phyloP scores from a whole-genome alignment of 352 stramenopile species.

The Elongisporangium anandrum region DNA sequence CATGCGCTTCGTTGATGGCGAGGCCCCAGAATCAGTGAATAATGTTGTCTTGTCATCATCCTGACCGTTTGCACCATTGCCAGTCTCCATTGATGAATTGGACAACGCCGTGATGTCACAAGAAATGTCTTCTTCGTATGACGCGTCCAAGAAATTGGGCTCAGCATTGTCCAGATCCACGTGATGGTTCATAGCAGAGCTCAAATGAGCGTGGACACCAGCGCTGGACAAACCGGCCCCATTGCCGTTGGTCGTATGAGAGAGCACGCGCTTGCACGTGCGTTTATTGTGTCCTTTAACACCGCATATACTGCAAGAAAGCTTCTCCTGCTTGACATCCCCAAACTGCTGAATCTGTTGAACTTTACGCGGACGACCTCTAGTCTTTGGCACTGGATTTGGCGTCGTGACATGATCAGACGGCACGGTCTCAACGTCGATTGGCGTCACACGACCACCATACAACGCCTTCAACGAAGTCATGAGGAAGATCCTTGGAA shows the following conservation, averaged over 20 bases:
- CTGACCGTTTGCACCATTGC: background rate
- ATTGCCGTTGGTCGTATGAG: background rate
- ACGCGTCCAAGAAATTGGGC: background rate
- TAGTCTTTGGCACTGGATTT: slow-evolving; percentile 44
- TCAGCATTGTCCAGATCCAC: background rate
- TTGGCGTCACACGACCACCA: slow-evolving; percentile 64
- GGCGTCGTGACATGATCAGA: slow-evolving; percentile 56
- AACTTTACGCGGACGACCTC: slow-evolving; percentile 67
- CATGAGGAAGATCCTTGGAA: slow-evolving; percentile 78
- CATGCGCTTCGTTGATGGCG: background rate
- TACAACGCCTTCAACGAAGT: slow-evolving; percentile 75
- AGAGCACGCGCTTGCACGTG: slow-evolving; percentile 57
- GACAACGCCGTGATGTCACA: background rate
- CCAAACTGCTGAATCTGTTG: slow-evolving; percentile 78
- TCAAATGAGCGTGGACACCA: background rate
- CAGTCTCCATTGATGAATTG: background rate
- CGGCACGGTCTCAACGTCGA: slow-evolving; percentile 67
- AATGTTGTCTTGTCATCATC: background rate
- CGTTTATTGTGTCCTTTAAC: slow-evolving; percentile 85
- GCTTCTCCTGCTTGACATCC: slow-evolving; percentile 64
- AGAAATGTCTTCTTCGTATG: background rate
- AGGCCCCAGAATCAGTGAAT: background rate
- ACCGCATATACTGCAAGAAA: slow-evolving; percentile 73
- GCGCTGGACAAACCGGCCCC: background rate
- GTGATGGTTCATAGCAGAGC: background rate